Conservation (phyloP, 78 protist genomes). For the Emiliania huxleyi region DNA sequence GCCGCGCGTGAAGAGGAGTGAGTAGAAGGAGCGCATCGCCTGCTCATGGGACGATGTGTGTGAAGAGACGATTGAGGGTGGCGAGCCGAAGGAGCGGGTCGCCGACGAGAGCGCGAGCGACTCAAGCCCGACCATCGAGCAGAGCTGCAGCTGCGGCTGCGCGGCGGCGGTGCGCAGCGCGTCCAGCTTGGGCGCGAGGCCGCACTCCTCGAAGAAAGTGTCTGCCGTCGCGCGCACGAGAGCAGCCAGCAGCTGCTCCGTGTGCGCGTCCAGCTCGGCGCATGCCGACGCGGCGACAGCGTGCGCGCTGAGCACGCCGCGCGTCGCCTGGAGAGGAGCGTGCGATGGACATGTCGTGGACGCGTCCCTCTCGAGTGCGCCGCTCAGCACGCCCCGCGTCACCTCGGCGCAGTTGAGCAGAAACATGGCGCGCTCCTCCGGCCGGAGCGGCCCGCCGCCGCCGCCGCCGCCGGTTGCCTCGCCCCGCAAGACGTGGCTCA, state of each 20-base stretch:
- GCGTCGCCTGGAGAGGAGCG: no score
- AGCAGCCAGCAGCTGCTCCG: neutral
- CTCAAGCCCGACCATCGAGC: neutral
- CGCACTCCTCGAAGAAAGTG: neutral
- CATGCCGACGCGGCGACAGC: neutral
- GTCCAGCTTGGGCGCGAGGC: neutral
- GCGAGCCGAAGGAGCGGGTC: neutral
- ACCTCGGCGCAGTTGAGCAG: neutral
- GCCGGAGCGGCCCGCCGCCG: neutral
- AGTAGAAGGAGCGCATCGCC: neutral
- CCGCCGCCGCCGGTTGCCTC: neutral
- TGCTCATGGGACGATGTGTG: no score
- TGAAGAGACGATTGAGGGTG: no score
- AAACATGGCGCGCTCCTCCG: neutral
- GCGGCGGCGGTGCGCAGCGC: constrained; percentile 1
- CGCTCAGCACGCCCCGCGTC: neutral
- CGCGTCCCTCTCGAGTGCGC: no score
- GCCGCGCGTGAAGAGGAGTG: neutral
- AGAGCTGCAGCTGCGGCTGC: neutral
- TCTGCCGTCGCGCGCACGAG: neutral
- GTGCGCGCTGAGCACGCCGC: neutral
- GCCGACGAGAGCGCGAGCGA: neutral
- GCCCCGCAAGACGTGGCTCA: neutral
- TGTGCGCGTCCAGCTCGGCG: neutral
- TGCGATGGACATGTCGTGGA: no score